These are phyloP conservation scores for Ustilago xerochloae DNA, from an alignment of 1,284 basidiomycete genomes.

Conservation along the genomic window DNA sequence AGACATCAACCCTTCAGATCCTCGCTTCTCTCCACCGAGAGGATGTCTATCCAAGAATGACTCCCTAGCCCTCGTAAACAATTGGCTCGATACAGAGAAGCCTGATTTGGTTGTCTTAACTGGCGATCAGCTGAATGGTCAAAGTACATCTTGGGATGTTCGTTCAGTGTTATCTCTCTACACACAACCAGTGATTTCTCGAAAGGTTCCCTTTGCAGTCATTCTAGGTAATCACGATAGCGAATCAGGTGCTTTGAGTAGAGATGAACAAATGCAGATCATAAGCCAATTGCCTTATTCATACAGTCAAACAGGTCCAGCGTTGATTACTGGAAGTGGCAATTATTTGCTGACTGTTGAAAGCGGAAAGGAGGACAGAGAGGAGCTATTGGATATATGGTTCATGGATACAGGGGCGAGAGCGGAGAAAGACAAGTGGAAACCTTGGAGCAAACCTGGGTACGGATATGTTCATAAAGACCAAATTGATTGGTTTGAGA, in stretches of 20 bases:
- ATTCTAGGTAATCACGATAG: conserved; percentile 84
- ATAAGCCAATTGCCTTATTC: conserved; percentile 82
- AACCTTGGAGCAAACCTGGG: conserved; percentile 42
- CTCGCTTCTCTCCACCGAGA: conserved; percentile 18
- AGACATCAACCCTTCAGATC: conserved; percentile 34
- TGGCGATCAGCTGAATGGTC: conserved; percentile 71
- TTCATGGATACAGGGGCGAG: conserved; percentile 86
- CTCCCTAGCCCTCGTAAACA: conserved; percentile 45
- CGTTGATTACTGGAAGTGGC: conserved; percentile 73
- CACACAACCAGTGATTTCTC: conserved; percentile 78
- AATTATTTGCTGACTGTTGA: conserved; percentile 28
- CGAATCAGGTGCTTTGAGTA: conserved; percentile 50
- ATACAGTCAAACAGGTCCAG: conserved; percentile 81
- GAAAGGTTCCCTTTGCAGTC: conserved; percentile 85
- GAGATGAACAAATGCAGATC: conserved; percentile 75
- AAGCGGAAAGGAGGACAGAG: conserved; percentile 70
- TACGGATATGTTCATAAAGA: conserved; percentile 61
- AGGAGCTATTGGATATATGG: conserved; percentile 87
- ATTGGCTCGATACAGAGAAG: conserved; percentile 76
- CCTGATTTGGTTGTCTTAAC: conserved; percentile 84
- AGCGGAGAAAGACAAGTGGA: conserved; percentile 39
- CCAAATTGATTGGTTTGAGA: conserved; percentile 60
- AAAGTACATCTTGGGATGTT: conserved; percentile 86
- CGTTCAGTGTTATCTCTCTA: conserved; percentile 88
- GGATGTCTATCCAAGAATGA: conserved; percentile 53